Conservation (phyloP, 176 grass and related monocot species). For the Chrysopogon serrulatus region DNA sequence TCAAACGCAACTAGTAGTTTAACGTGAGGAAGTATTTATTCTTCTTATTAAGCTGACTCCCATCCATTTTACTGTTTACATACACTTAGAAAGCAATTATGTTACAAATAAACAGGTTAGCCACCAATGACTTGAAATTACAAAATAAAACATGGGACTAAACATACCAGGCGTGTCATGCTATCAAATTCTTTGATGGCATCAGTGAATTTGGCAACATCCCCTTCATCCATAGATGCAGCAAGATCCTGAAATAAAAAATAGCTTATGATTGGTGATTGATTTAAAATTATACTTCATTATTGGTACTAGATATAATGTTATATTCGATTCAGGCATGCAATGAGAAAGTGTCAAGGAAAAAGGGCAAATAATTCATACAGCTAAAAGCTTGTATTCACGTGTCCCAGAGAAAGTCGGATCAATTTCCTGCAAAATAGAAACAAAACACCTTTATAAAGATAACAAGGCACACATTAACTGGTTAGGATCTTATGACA, state of each 20-base stretch:
- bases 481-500: neutral
- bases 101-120: neutral
- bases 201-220: conserved; percentile 90
- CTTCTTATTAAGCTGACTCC: neutral
- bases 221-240: conserved; percentile 90
- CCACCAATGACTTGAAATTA: neutral
- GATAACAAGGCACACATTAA: conserved; percentile 18
- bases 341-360: conserved; percentile 12
- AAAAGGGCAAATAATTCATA: conserved; percentile 34
- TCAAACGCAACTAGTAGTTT: neutral
- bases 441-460: conserved; percentile 16
- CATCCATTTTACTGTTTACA: neutral
- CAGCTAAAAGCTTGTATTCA: conserved; percentile 94
- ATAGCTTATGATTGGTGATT: neutral
- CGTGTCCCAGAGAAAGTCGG: conserved; percentile 94
- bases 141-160: neutral
- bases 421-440: conserved; percentile 75
- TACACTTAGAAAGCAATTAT: neutral
- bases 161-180: conserved; percentile 92
- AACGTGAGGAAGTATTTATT: neutral
- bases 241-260: conserved; percentile 74
- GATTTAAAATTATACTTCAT: conserved; percentile 16
- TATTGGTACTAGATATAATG: neutral
- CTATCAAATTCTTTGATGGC: conserved; percentile 92
- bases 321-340: neutral